Base-by-base conservation (phyloP, 345 rosid genomes). In the Murraya paniculata region DNA sequence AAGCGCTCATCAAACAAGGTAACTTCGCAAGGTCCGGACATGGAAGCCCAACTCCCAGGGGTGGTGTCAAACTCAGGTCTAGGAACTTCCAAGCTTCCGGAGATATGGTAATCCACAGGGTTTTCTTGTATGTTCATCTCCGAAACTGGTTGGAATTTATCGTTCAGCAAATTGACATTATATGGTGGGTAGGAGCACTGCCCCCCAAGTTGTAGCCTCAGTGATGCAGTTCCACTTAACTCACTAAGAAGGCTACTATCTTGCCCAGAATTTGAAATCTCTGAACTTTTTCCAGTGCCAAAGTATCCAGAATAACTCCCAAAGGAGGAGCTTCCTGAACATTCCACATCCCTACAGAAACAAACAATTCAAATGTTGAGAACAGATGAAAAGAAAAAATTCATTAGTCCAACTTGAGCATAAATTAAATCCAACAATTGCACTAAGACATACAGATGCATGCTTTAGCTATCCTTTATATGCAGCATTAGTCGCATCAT, bases 291-390 rank as follows among this genome's bases (percentile, higher is more conserved):
- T 39, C 87, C 88, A 5, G 89, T 65, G 76, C 90, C 86, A 58
- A 88, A 90, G 84, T 90, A 90, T 64, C 95, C 88, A 16, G 91
- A 88, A 81, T 89, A 91, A 81, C 92, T 90, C 59, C 91, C 94
- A 13, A 88, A 91, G 31, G 97, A 93, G 36, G 95, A 88, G 80
- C 90, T 89, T 71, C 83, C 94, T 2, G 95, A 86, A 84, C 95
- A 90, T 41, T 91, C 93, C 8, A 88, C 83, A 80, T 91, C 97
- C 89, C 95, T 93, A 67, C 22, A 78, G 36, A 66, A 61, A 78
- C n/a, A 71, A 62, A 55, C 69, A 67, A 41, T 31, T 56, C 33
- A 65, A 35, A 33, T 50, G 30, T 53, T 65, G 64, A 65, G 9
- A 75, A 53, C 45, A 59, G 61, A 66, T 38, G 58, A 18, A 71